phyloP scores from a whole-genome alignment of 495 filamentous ascomycete genomes.

The Penicillium waksmanii region DNA sequence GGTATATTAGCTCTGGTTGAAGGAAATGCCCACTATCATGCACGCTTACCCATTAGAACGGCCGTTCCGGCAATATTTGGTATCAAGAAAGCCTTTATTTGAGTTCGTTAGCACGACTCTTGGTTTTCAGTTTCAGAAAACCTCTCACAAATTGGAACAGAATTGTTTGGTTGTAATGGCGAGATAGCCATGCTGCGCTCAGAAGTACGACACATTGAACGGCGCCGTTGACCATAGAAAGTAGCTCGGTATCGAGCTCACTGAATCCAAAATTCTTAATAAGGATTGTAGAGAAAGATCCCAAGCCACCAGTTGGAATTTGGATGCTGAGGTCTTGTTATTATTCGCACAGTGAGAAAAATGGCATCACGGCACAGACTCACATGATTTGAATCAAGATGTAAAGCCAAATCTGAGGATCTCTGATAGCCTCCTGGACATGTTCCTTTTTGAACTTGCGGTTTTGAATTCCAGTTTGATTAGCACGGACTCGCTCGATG shows the following conservation, averaged over 20 bases:
- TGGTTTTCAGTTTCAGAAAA: not conserved
- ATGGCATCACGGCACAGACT: not conserved
- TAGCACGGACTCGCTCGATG: slow-evolving; percentile 44
- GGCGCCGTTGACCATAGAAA: slow-evolving; percentile 62
- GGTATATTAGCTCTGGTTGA: slow-evolving; percentile 27
- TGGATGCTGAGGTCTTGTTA: not conserved
- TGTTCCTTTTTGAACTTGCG: slow-evolving; percentile 48
- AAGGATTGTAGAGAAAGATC: slow-evolving; percentile 59
- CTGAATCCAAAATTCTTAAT: slow-evolving; percentile 33
- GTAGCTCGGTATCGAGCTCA: slow-evolving; percentile 27
- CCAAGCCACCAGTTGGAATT: slow-evolving; percentile 59
- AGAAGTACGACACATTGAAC: slow-evolving; percentile 63
- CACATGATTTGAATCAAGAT: slow-evolving; percentile 6
- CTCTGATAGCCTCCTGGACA: slow-evolving; percentile 33
- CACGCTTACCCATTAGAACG: slow-evolving; percentile 47
- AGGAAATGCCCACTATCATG: slow-evolving; percentile 17
- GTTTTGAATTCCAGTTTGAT: slow-evolving; percentile 55
- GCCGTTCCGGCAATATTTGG: slow-evolving; percentile 54
- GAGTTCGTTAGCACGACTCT: slow-evolving; percentile 14
- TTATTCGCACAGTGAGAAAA: too few species aligned
- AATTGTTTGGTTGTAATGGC: slow-evolving; percentile 55
- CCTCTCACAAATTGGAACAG: slow-evolving; percentile 1
- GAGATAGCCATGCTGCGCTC: slow-evolving; percentile 52
- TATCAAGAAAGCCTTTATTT: slow-evolving; percentile 33
- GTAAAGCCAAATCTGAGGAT: slow-evolving; percentile 9